These are phyloP conservation scores for Malus hybrid DNA, from an alignment of 331 rosid species.

Conservation along the genomic window DNA sequence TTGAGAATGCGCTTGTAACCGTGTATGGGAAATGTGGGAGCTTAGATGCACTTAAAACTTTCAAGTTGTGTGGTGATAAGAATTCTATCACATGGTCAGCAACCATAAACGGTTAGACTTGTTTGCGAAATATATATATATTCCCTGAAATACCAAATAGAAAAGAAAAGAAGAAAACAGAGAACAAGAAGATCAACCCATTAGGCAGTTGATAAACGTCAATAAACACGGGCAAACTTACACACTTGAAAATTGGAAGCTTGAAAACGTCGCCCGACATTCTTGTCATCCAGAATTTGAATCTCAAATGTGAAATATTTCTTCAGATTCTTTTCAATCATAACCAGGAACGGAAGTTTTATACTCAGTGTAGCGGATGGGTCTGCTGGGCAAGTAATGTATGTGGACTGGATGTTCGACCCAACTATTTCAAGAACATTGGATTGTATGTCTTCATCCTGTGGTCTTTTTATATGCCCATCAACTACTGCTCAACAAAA, in stretches of 20 bases:
- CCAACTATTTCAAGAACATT: slow-evolving; percentile 86
- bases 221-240: slow-evolving; percentile 65
- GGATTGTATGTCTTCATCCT: slow-evolving; percentile 95
- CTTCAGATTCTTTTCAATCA: slow-evolving; percentile 92
- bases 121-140: not conserved
- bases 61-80: slow-evolving; percentile 42
- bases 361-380: slow-evolving; percentile 91
- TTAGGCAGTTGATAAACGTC: not conserved
- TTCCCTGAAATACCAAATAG: not conserved
- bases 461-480: slow-evolving; percentile 92
- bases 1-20: slow-evolving; percentile 71
- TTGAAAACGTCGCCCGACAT: slow-evolving; percentile 79
- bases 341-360: slow-evolving; percentile 82
- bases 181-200: not conserved
- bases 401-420: slow-evolving; percentile 82
- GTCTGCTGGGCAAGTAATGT: slow-evolving; percentile 91
- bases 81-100: slow-evolving; percentile 92
- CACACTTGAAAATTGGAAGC: slow-evolving; percentile 97
- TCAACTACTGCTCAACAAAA: slow-evolving; percentile 46
- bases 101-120: not conserved
- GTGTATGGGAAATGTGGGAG: slow-evolving; percentile 80
- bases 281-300: slow-evolving; percentile 92
- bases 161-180: not conserved
- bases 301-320: slow-evolving; percentile 94
- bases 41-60: slow-evolving; percentile 58